Evolutionary conservation across 179 eudicot species (phyloP).

Genomic region (Kewa caespitosa): DNA sequence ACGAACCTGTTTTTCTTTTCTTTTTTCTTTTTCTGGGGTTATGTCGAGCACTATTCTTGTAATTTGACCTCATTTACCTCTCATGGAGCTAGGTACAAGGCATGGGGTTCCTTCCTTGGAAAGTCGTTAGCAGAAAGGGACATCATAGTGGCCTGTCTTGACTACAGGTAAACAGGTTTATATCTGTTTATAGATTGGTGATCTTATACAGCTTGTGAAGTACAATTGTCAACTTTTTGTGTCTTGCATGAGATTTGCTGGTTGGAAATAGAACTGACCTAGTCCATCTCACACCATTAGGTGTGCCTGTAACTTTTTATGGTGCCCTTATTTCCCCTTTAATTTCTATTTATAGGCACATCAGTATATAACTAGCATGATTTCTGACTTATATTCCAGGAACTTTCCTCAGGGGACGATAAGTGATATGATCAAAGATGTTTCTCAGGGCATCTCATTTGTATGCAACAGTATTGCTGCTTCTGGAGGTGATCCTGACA

Average conservation of each 20-base stretch:
- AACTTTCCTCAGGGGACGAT: conserved; percentile 96
- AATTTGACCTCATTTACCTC: conserved; percentile 12
- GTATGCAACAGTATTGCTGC: conserved; percentile 72
- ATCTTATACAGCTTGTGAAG: conserved; percentile 3
- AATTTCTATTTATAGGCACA: background rate
- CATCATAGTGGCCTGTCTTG: conserved; percentile 94
- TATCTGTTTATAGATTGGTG: background rate
- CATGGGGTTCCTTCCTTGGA: conserved; percentile 98
- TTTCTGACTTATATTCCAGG: conserved; percentile 46
- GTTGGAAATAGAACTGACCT: background rate
- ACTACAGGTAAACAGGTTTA: conserved; percentile 70
- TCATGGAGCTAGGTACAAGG: conserved; percentile 71
- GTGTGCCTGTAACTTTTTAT: background rate
- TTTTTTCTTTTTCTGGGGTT: too few species aligned
- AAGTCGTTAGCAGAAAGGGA: conserved; percentile 80
- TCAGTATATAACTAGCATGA: background rate
- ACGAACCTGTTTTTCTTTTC: background rate
- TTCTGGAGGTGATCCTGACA: conserved; percentile 89
- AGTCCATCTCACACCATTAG: background rate
- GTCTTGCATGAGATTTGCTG: background rate
- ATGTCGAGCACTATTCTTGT: conserved; percentile 2
- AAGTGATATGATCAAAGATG: conserved; percentile 90
- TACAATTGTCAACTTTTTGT: background rate
- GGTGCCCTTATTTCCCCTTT: background rate
- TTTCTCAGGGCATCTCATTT: conserved; percentile 92